Evolutionary conservation across 2,329 filamentous ascomycete species (phyloP).

Genomic region (Byssoonygena ceratinophila): DNA sequence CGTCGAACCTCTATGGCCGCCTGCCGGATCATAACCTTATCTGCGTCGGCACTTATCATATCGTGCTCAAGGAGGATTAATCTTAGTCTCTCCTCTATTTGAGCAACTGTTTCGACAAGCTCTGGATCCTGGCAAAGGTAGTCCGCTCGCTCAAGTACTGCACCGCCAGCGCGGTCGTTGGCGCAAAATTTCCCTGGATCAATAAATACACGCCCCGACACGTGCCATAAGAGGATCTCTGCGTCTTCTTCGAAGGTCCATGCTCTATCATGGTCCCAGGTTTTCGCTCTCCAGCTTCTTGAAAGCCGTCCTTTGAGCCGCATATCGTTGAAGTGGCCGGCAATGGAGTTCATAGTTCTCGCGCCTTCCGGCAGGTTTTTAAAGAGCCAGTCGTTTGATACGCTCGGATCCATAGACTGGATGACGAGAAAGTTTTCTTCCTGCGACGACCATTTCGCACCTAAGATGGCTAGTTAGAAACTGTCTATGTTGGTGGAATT

Average conservation of each 20-base stretch:
- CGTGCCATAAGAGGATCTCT: conserved; percentile 18
- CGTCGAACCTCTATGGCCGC: conserved; percentile 3
- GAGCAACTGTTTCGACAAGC: conserved; percentile 9
- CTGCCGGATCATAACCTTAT: not conserved
- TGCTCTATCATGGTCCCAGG: conserved; percentile 1
- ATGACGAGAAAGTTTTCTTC: conserved; percentile 17
- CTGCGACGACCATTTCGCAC: conserved; percentile 14
- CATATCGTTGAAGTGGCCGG: conserved; percentile 15
- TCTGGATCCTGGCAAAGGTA: conserved; percentile 15
- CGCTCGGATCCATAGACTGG: conserved; percentile 12
- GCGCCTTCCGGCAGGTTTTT: conserved; percentile 13
- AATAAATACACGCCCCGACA: conserved; percentile 13
- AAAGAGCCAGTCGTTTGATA: conserved; percentile 12
- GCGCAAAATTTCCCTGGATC: conserved; percentile 15
- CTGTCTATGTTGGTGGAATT: not conserved
- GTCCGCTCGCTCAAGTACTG: conserved; percentile 12
- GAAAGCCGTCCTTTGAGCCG: conserved; percentile 11
- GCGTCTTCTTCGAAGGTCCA: conserved; percentile 17
- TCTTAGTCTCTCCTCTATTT: conserved; percentile 8
- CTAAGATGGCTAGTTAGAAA: not conserved
- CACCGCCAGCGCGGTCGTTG: conserved; percentile 15
- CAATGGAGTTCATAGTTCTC: conserved; percentile 10
- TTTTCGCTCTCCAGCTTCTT: conserved; percentile 14
- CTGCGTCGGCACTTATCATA: conserved; percentile 1
- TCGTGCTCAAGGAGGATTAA: conserved; percentile 9